Conservation (phyloP, 176 grass and related monocot genomes). For the Tuctoria greenei region DNA sequence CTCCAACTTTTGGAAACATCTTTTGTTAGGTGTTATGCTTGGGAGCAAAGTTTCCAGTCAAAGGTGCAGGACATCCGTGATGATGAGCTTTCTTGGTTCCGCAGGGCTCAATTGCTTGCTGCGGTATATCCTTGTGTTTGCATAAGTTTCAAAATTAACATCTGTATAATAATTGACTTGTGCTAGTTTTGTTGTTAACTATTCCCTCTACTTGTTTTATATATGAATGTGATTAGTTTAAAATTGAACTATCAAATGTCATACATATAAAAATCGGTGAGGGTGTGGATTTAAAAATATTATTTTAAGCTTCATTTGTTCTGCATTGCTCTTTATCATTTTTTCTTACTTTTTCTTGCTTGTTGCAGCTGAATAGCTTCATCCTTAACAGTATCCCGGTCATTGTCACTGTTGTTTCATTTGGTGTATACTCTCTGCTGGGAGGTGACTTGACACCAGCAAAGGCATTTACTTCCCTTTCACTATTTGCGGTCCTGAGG, state of each 20-base stretch:
- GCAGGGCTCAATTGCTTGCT: conserved; percentile 78
- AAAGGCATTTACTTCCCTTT: conserved; percentile 98
- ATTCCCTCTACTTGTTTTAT: neutral
- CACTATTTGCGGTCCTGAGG: conserved; percentile 91
- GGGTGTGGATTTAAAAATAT: neutral
- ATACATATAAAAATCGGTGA: neutral
- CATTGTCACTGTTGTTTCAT: conserved; percentile 83
- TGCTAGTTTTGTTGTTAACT: conserved; percentile 3
- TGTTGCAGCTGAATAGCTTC: conserved; percentile 94
- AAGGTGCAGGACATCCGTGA: conserved; percentile 89
- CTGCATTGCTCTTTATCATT: neutral
- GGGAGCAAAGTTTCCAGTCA: conserved; percentile 98
- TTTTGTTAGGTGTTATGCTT: conserved; percentile 85
- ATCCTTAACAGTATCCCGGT: conserved; percentile 95
- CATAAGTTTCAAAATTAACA: neutral
- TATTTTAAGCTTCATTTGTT: neutral
- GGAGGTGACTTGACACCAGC: conserved; percentile 94
- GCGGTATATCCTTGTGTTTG: conserved; percentile 60
- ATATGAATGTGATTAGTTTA: neutral
- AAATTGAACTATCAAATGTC: neutral
- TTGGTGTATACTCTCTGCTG: conserved; percentile 86
- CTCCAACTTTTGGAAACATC: neutral
- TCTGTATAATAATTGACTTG: conserved; percentile 21
- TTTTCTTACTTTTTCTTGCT: conserved; percentile 35
- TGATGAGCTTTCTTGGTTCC: conserved; percentile 98